These are phyloP conservation scores for Maudiozyma humilis DNA, from an alignment of 1,139 yeast species.

Conservation along the genomic window DNA sequence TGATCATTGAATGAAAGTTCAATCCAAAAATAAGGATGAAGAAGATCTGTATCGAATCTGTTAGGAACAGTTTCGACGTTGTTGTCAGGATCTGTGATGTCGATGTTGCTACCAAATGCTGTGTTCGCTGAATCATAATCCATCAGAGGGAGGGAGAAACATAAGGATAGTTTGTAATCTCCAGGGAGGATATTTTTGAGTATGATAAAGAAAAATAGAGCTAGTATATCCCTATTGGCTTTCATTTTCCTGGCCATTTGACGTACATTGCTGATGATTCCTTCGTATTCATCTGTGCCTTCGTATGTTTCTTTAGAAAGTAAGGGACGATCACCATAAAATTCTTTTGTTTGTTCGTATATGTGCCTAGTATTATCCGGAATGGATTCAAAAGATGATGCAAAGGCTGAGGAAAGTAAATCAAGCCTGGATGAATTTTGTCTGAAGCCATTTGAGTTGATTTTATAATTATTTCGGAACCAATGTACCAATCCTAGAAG, in stretches of 20 bases:
- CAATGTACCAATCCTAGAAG: conserved; percentile 20
- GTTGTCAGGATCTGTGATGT: conserved; percentile 1
- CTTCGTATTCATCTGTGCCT: conserved; percentile 8
- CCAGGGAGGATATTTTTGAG: conserved; percentile 13
- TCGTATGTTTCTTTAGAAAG: background rate
- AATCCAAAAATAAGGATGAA: conserved; percentile 25
- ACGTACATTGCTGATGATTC: conserved; percentile 10
- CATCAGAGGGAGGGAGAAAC: conserved; percentile 22
- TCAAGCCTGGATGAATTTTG: conserved; percentile 18
- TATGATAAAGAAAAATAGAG: conserved; percentile 18
- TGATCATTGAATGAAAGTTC: conserved; percentile 13
- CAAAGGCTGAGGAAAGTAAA: conserved; percentile 6
- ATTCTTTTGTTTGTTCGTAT: conserved; percentile 11
- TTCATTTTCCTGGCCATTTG: conserved; percentile 18
- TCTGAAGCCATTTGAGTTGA: conserved; percentile 25
- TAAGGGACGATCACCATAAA: conserved; percentile 19
- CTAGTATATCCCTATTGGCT: conserved; percentile 21
- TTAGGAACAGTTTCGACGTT: conserved; percentile 18
- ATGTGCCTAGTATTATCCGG: background rate
- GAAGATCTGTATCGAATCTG: conserved; percentile 21
- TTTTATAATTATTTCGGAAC: conserved; percentile 21
- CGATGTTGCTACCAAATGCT: background rate
- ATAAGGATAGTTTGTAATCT: conserved; percentile 11
- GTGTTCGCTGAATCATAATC: conserved; percentile 10
- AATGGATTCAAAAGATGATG: background rate